phyloP scores from a whole-genome alignment of 202 grass and related monocot species.

The Carex sylvatica region DNA sequence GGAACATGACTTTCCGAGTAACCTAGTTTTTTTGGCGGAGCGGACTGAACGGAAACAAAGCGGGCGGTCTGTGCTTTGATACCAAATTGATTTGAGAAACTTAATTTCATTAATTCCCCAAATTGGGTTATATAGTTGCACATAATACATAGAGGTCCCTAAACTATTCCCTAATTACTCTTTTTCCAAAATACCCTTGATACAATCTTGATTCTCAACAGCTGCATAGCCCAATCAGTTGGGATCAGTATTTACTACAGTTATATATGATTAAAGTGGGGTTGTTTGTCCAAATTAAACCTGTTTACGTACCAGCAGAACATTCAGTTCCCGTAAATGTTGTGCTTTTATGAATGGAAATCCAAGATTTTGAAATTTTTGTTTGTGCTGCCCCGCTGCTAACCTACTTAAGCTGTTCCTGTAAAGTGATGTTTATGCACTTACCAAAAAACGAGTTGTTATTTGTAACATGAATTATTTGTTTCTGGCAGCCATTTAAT shows the following conservation, averaged over 20 bases:
- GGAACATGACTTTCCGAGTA: too few relatives aligned
- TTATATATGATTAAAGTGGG: neutral
- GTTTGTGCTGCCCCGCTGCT: neutral
- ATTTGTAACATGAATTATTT: conserved; percentile 16
- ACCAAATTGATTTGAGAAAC: too few relatives aligned
- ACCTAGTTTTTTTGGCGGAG: too few relatives aligned
- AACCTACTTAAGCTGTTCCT: neutral
- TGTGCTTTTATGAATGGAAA: neutral
- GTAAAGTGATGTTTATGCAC: neutral
- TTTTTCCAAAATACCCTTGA: too few relatives aligned
- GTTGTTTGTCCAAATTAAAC: neutral
- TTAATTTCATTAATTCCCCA: too few relatives aligned
- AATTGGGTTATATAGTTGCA: too few relatives aligned
- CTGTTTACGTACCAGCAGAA: neutral
- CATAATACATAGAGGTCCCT: too few relatives aligned
- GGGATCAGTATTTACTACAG: neutral
- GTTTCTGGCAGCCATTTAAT: conserved; percentile 13
- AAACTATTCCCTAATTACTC: too few relatives aligned
- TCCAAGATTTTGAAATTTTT: neutral
- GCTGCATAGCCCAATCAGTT: neutral
- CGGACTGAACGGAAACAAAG: too few relatives aligned
- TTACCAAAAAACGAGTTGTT: neutral
- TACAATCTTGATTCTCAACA: too few relatives aligned
- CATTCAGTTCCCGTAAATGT: neutral
- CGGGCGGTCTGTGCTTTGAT: too few relatives aligned